phyloP scores from a whole-genome alignment of 495 filamentous ascomycete species.

The Beverwykella pulmonaria region DNA sequence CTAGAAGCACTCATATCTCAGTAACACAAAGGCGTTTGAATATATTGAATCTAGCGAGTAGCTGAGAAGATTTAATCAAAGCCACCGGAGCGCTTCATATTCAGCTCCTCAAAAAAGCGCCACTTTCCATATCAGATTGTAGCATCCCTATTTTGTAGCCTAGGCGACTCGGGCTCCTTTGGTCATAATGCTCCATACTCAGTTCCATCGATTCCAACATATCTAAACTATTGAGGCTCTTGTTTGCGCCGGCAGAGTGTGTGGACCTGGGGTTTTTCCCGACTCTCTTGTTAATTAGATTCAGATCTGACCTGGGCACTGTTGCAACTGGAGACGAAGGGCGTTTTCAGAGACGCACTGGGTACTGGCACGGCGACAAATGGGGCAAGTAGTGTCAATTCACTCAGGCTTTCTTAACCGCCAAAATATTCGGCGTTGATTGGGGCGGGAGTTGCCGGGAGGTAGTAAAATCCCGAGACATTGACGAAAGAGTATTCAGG shows the following conservation, averaged over 20 bases:
- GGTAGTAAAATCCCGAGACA: neutral
- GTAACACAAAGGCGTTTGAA: neutral
- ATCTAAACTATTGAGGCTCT: neutral
- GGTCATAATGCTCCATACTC: neutral
- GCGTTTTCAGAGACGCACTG: neutral
- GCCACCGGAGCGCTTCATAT: neutral
- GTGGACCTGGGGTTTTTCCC: neutral
- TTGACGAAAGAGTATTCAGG: neutral
- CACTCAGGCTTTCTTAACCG: neutral
- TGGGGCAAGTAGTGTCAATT: neutral
- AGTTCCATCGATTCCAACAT: neutral
- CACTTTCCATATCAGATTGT: too few relatives aligned
- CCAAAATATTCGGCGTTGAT: neutral
- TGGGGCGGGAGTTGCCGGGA: neutral
- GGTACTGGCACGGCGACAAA: neutral
- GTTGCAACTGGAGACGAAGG: neutral
- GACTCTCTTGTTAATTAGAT: neutral
- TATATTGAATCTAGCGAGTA: neutral
- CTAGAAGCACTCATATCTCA: neutral
- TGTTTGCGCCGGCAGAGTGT: neutral
- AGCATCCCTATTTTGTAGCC: neutral
- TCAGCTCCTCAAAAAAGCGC: neutral
- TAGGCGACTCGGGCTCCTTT: neutral
- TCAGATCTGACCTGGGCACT: neutral
- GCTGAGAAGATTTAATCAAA: neutral